These are phyloP conservation scores for Corymbia calophylla DNA, from an alignment of 441 rosid genomes.

Conservation along the genomic window DNA sequence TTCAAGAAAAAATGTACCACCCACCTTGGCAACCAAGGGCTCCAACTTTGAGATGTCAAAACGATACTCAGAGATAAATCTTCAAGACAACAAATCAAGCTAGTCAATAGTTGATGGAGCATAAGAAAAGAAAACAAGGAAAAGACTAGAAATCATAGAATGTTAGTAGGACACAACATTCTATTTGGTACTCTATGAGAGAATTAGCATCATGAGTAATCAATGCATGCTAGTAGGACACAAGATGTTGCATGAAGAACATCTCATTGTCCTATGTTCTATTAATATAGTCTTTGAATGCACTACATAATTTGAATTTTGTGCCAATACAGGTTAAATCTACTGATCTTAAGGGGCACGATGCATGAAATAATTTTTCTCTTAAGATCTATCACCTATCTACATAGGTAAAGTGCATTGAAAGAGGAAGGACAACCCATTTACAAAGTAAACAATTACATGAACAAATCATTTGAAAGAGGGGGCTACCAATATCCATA, in stretches of 20 bases:
- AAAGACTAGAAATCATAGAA: neutral
- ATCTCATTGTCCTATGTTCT: neutral
- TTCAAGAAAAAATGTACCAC: constrained; percentile 1
- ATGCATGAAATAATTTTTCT: neutral
- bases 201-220: neutral
- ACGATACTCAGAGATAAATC: constrained; percentile 77
- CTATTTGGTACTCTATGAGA: neutral
- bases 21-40: constrained; percentile 96
- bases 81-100: constrained; percentile 14
- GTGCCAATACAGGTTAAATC: neutral
- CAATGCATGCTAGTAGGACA: neutral
- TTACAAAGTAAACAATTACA: neutral
- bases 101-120: neutral
- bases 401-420: neutral
- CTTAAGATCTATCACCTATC: neutral
- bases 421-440: neutral
- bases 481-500: neutral
- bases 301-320: neutral
- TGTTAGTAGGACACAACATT: neutral
- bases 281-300: neutral
- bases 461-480: neutral
- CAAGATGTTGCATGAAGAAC: neutral
- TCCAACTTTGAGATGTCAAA: constrained; percentile 85
- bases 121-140: neutral
- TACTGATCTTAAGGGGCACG: neutral